Base-by-base conservation (phyloP, 352 stramenopile genomes). In the Phytopythium kandeliae region DNA sequence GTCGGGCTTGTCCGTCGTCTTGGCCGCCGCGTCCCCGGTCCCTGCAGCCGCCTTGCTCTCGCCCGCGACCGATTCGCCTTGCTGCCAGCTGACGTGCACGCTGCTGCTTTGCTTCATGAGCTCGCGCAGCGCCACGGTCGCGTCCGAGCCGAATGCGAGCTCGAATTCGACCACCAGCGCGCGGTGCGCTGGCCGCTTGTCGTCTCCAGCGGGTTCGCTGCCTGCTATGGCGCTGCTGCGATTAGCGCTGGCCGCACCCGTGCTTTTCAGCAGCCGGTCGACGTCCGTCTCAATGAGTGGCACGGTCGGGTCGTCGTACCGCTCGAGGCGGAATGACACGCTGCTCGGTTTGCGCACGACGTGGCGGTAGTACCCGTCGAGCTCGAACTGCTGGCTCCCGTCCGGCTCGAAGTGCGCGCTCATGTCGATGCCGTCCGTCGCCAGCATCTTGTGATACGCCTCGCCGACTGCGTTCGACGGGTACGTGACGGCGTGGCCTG, bases 41-140 rank as follows among this genome's bases (percentile, higher is more conserved):
- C 30, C n/a, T 10, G 13, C 60, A 0, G 35, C 28, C n/a, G 53
- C 57, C 13, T 10, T 13, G 11, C 4, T n/a, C 35, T 31, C 24
- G 22, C 13, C 6, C 41, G 24, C 25, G 21, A 24, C 38, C 15
- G 25, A 30, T 37, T 57, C 48, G 24, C 60, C 54, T 3, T 75
- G 53, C 52, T 87, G 69, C 70, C 73, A 80, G 52, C 86, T 79
- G 19, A 88, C 74, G 53, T 88, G 67, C 26, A 78, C 65, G 47
- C 69, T 97, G 71, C 64, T 97, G 69, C 63, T 97, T 63, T 78
- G 75, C 67, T 97, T 97, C 59, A 95, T 95, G n/a, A 98, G 64
- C 55, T 98, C 93, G 35, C 93, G 75, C 21, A 98, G 65, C 22
- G 89, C 92, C 57, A 98, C 96, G 15, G 91, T 98, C 12, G 95